Evolutionary conservation across 2,329 filamentous ascomycete genomes (phyloP).

Genomic region (Aspergillus sp.): DNA sequence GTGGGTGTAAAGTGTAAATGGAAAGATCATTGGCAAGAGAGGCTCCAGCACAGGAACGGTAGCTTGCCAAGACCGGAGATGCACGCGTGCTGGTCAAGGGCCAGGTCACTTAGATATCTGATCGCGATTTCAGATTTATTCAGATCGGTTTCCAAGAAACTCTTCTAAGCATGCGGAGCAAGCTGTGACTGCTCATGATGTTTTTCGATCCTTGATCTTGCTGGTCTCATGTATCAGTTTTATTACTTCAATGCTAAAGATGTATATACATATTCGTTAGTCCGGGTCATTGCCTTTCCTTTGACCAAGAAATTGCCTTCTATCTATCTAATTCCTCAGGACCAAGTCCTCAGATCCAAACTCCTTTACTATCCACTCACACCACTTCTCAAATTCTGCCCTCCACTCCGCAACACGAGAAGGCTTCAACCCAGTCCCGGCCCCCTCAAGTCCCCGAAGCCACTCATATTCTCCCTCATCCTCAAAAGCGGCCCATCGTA

Average conservation of each 20-base stretch:
- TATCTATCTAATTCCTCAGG: not conserved
- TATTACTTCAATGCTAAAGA: not conserved
- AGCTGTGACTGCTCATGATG: not conserved
- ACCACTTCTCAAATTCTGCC: conserved; percentile 17
- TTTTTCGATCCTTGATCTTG: not conserved
- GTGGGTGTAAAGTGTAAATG: not conserved
- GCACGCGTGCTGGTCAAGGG: not conserved
- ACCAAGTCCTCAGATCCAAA: conserved; percentile 1
- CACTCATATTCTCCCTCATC: conserved; percentile 14
- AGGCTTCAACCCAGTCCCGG: conserved; percentile 1
- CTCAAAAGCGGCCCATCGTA: conserved; percentile 20
- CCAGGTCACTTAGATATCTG: too few species aligned
- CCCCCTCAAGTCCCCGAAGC: conserved; percentile 7
- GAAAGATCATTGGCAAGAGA: not conserved
- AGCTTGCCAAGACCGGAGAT: conserved; percentile 8
- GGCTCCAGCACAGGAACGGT: not conserved
- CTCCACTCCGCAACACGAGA: conserved; percentile 11
- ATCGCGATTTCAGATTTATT: not conserved
- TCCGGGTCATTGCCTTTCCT: not conserved
- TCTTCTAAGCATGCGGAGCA: not conserved
- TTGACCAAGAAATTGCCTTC: not conserved
- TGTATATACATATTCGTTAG: not conserved
- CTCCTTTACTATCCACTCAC: conserved; percentile 17
- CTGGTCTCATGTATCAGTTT: not conserved
- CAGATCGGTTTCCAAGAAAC: not conserved